Conservation (phyloP, 2,329 filamentous ascomycete genomes). For the Dothideomycetidae sp. region DNA sequence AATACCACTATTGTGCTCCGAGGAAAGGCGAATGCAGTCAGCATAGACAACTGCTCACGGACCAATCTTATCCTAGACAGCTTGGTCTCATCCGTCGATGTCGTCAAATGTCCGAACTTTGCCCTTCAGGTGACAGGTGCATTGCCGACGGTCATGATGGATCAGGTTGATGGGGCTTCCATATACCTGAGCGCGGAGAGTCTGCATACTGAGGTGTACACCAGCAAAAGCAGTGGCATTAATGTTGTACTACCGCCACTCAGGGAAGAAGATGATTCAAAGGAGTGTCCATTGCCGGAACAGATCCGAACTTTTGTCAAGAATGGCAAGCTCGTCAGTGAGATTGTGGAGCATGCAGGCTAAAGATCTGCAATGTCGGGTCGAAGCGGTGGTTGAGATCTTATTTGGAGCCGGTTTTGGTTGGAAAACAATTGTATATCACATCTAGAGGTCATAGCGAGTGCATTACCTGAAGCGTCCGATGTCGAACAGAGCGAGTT, state of each 20-base stretch:
- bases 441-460: too few relatives aligned
- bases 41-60: constrained; percentile 76
- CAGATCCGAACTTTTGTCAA: constrained; percentile 75
- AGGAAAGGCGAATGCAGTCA: constrained; percentile 94
- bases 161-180: constrained; percentile 82
- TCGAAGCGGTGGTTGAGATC: too few relatives aligned
- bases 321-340: constrained; percentile 65
- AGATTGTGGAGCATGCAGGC: constrained; percentile 91
- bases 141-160: constrained; percentile 76
- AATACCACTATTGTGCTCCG: constrained; percentile 79
- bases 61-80: constrained; percentile 79
- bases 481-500: too few relatives aligned
- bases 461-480: too few relatives aligned
- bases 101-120: constrained; percentile 91
- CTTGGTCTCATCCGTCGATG: constrained; percentile 80
- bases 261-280: constrained; percentile 62
- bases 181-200: constrained; percentile 77
- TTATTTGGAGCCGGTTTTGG: too few relatives aligned
- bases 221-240: constrained; percentile 72
- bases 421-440: too few relatives aligned
- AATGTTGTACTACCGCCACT: constrained; percentile 72
- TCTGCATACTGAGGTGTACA: constrained; percentile 65
- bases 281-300: constrained; percentile 74
- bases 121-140: constrained; percentile 68
- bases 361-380: too few relatives aligned